phyloP scores from a whole-genome alignment of 768 basidiomycete species.

The Leccinum broughii region DNA sequence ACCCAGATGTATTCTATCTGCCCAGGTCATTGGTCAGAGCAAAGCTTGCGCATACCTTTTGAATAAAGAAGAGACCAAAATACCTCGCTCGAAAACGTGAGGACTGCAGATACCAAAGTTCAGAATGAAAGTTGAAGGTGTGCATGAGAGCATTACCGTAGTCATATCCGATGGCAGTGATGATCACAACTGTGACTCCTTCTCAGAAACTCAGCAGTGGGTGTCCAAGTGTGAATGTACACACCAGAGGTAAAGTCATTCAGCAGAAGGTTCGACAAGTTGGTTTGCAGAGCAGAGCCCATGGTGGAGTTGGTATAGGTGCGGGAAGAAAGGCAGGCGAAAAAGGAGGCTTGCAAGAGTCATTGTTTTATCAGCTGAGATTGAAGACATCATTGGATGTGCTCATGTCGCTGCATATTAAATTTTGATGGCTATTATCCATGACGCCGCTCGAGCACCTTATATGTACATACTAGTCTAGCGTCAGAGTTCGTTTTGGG shows the following conservation, averaged over 20 bases:
- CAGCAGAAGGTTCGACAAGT: not conserved
- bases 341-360: not conserved
- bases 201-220: not conserved
- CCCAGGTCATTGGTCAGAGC: not conserved
- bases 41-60: not conserved
- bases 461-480: not conserved
- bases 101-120: constrained; percentile 3
- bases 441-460: not conserved
- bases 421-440: not conserved
- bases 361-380: not conserved
- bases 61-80: not conserved
- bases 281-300: not conserved
- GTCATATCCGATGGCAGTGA: not conserved
- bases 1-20: constrained; percentile 22
- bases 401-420: not conserved
- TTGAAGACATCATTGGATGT: too few species aligned
- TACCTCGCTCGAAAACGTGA: constrained; percentile 14
- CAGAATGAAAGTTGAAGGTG: not conserved
- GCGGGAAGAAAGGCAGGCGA: not conserved
- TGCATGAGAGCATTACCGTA: not conserved
- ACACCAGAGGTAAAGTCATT: not conserved
- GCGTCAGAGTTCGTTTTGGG: too few species aligned
- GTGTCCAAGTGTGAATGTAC: not conserved
- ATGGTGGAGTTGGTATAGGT: not conserved
- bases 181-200: not conserved